Conservation (phyloP, 257 asterid species). For the Rhazya stricta region DNA sequence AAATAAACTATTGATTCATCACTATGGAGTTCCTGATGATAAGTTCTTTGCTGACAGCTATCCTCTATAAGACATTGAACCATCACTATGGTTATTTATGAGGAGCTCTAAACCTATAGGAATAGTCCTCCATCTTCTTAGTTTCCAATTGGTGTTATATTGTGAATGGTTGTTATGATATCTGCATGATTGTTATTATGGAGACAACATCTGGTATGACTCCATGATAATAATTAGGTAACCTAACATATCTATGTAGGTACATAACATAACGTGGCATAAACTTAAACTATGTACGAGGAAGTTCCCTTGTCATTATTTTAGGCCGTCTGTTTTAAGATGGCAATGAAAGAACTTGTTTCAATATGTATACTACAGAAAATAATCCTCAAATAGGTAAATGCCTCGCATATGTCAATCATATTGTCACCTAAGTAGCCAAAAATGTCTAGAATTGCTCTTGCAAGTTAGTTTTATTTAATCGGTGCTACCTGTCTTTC, state of each 20-base stretch:
- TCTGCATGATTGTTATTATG: not conserved
- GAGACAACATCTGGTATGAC: not conserved
- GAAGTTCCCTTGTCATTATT: not conserved
- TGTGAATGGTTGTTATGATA: not conserved
- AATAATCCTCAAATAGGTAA: not conserved
- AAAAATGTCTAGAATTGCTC: not conserved
- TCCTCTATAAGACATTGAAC: not conserved
- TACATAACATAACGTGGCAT: not conserved
- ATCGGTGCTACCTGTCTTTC: not conserved
- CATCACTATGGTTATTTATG: not conserved
- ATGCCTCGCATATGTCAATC: not conserved
- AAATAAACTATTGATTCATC: too few relatives aligned
- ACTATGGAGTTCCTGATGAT: too few relatives aligned
- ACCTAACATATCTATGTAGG: not conserved
- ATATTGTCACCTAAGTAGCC: not conserved
- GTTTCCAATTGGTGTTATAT: not conserved
- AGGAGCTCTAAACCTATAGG: not conserved
- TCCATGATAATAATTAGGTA: too few relatives aligned
- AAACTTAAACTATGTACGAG: not conserved
- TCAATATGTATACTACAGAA: not conserved
- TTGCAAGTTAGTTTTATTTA: not conserved
- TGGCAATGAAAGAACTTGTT: not conserved
- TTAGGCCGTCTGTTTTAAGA: not conserved
- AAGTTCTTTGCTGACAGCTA: not conserved
- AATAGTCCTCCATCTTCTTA: not conserved